Percentiles rank a stretch among this genome's conserved stretches.
phyloP scores from a whole-genome alignment of 108 stramenopile species.

The Cyclotella choctawhatcheeana region DNA sequence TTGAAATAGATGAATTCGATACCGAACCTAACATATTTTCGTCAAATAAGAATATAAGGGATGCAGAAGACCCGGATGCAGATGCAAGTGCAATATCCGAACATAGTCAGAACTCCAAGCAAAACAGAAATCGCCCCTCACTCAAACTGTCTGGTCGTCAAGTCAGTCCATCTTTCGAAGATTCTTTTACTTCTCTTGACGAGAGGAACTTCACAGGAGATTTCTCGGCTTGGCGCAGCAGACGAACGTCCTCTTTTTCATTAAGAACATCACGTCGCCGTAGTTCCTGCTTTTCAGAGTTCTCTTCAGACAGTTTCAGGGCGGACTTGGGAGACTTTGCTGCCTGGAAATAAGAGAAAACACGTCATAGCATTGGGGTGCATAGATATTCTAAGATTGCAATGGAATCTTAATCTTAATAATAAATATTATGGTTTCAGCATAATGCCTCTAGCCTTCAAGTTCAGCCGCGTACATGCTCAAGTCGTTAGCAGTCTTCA shows the following conservation, averaged over 20 bases:
- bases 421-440: too few relatives aligned
- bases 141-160: too few relatives aligned
- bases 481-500: constrained; percentile 76
- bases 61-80: too few relatives aligned
- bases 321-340: constrained; percentile 22
- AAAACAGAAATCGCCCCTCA: neutral
- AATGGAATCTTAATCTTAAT: too few relatives aligned
- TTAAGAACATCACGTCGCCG: neutral
- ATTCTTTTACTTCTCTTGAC: neutral
- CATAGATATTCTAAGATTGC: too few relatives aligned
- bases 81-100: too few relatives aligned
- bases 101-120: neutral
- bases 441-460: constrained; percentile 6
- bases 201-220: constrained; percentile 15
- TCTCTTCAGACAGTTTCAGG: neutral
- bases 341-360: constrained; percentile 8
- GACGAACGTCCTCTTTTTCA: neutral
- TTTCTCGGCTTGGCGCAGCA: constrained; percentile 24
- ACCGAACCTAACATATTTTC: too few relatives aligned
- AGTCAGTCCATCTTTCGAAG: neutral
- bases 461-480: constrained; percentile 71
- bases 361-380: too few relatives aligned
- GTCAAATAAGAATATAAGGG: too few relatives aligned
- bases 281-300: neutral
- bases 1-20: too few relatives aligned